Conservation (phyloP, 1,284 basidiomycete species). For the Fomitopsis pinicola region DNA sequence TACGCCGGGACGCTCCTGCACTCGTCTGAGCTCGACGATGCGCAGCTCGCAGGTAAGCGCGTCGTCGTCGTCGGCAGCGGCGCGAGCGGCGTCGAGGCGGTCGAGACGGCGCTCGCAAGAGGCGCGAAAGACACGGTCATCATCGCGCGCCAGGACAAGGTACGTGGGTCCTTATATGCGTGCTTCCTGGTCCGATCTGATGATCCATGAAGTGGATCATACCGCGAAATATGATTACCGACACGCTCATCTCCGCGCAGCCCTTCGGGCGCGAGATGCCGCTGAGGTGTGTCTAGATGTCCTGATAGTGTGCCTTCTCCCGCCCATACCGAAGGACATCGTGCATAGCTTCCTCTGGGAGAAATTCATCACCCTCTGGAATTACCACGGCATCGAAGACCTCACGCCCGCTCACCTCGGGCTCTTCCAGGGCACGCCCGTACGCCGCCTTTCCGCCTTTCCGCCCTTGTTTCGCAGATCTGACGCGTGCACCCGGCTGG, state of each 20-base stretch:
- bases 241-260: constrained; percentile 50
- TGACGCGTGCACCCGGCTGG: neutral
- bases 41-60: constrained; percentile 40
- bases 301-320: neutral
- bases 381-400: constrained; percentile 50
- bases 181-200: neutral
- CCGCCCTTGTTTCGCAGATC: neutral
- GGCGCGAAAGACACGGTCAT: constrained; percentile 44
- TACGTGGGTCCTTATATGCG: constrained; percentile 5
- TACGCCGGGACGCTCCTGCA: constrained; percentile 48
- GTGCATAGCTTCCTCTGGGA: constrained; percentile 46
- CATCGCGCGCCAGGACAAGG: constrained; percentile 39
- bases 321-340: neutral
- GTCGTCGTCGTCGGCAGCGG: constrained; percentile 54
- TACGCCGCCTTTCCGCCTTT: constrained; percentile 11
- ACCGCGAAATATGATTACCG: constrained; percentile 49
- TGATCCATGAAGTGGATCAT: constrained; percentile 44
- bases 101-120: constrained; percentile 46
- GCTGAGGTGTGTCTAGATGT: constrained; percentile 28
- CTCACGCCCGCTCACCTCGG: constrained; percentile 39
- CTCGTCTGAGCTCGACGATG: constrained; percentile 45
- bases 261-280: constrained; percentile 57
- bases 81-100: constrained; percentile 58
- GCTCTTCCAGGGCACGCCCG: constrained; percentile 47
- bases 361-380: constrained; percentile 41